A percentile compares a stretch with the other conserved stretches of the same genome.
Conservation (phyloP, 2,329 filamentous ascomycete species). For the Karstenula rhodostoma region DNA sequence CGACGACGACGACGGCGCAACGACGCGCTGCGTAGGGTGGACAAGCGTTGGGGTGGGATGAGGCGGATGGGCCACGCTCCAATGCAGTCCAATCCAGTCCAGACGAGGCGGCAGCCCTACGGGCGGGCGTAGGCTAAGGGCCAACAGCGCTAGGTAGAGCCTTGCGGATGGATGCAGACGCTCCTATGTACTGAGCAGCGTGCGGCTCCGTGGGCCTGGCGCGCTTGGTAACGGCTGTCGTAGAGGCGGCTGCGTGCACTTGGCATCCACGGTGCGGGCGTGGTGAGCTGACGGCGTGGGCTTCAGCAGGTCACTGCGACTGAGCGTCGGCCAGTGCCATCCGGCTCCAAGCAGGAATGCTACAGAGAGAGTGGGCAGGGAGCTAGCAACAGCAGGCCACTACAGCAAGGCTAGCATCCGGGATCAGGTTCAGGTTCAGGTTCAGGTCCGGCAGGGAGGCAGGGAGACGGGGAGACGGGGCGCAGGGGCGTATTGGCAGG, state of each 20-base stretch:
- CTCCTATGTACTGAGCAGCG: neutral
- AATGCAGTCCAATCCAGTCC: conserved; percentile 6
- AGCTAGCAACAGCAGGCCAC: conserved; percentile 4
- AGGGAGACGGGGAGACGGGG: conserved; percentile 1
- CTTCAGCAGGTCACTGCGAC: neutral
- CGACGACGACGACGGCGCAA: conserved; percentile 4
- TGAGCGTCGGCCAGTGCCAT: conserved; percentile 32
- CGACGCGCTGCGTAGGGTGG: neutral
- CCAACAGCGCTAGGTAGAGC: conserved; percentile 2
- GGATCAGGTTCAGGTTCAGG: neutral
- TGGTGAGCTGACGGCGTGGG: neutral
- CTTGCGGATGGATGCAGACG: conserved; percentile 2
- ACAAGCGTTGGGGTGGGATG: neutral
- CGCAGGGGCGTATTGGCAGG: conserved; percentile 3
- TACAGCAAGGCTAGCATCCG: conserved; percentile 2
- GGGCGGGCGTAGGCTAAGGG: conserved; percentile 11
- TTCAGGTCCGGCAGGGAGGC: conserved; percentile 3
- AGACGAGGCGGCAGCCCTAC: conserved; percentile 11
- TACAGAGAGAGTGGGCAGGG: conserved; percentile 18
- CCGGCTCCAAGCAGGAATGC: conserved; percentile 28
- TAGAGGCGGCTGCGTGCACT: no score
- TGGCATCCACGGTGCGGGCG: neutral
- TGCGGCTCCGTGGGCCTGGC: conserved; percentile 9
- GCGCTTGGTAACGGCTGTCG: no score
- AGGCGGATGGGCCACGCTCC: conserved; percentile 6